Evolutionary conservation across 495 filamentous ascomycete species (phyloP).

Genomic region (Daldinia loculata): DNA sequence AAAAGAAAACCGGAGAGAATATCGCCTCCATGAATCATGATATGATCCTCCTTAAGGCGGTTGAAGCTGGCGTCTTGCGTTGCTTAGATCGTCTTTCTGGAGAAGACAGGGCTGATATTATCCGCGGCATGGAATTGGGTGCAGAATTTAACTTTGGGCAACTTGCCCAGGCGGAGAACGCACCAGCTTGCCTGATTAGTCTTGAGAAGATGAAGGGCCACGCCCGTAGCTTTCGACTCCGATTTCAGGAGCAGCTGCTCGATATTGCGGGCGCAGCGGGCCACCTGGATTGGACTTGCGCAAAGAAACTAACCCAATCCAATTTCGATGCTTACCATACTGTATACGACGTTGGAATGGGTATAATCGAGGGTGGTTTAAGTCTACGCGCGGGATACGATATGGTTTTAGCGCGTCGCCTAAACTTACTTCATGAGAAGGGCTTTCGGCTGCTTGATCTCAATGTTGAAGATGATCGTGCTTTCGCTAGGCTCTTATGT

Average conservation of each 20-base stretch:
- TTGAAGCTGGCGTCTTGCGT: slow-evolving; percentile 38
- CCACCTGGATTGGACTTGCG: slow-evolving; percentile 51
- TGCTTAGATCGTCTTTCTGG: slow-evolving; percentile 41
- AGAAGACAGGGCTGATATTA: slow-evolving; percentile 43
- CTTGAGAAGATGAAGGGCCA: slow-evolving; percentile 41
- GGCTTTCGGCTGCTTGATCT: slow-evolving; percentile 45
- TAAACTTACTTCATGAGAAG: slow-evolving; percentile 31
- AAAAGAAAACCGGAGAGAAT: slow-evolving; percentile 39
- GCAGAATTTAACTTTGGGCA: slow-evolving; percentile 58
- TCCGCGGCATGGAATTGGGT: slow-evolving; percentile 56
- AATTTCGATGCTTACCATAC: slow-evolving; percentile 47
- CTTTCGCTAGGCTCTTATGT: slow-evolving; percentile 48
- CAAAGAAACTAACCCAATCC: slow-evolving; percentile 48
- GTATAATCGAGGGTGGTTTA: slow-evolving; percentile 36
- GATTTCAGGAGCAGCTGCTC: slow-evolving; percentile 52
- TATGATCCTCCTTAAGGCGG: slow-evolving; percentile 49
- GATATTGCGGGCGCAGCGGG: slow-evolving; percentile 53
- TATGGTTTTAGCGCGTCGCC: slow-evolving; percentile 44
- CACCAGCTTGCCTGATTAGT: slow-evolving; percentile 43
- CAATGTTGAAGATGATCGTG: slow-evolving; percentile 40
- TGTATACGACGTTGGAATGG: slow-evolving; percentile 45
- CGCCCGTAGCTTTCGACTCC: slow-evolving; percentile 46
- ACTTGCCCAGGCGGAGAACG: slow-evolving; percentile 53
- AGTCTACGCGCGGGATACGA: slow-evolving; percentile 49
- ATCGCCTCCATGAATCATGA: slow-evolving; percentile 47